Conservation (phyloP, 768 basidiomycete genomes). For the Podaxis sp. region DNA sequence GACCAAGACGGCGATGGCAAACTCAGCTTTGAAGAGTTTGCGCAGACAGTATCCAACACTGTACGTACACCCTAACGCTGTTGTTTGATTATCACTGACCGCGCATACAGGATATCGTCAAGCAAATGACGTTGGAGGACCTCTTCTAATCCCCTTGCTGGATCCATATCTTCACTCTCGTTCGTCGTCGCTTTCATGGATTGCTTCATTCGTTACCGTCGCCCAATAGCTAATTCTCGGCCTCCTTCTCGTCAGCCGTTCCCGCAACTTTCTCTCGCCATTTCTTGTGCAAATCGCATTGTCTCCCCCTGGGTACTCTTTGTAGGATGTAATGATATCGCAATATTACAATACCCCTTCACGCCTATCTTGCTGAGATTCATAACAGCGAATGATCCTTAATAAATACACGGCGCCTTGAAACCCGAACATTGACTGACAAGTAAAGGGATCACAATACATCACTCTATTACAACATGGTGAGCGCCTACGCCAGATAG, state of each 20-base stretch:
- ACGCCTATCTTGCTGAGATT: not conserved
- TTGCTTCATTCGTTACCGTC: not conserved
- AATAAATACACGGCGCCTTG: too few species aligned
- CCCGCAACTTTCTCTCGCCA: not conserved
- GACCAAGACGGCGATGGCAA: conserved; percentile 98
- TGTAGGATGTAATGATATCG: conserved; percentile 12
- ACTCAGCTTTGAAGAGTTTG: conserved; percentile 95
- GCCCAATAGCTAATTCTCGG: not conserved
- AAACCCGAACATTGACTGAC: too few species aligned
- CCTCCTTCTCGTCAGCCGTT: not conserved
- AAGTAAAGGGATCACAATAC: too few species aligned
- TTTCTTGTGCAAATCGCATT: not conserved
- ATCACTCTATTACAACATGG: too few species aligned
- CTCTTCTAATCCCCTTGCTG: conserved; percentile 54
- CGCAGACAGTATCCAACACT: conserved; percentile 95
- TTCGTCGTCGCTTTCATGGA: not conserved
- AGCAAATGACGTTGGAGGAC: conserved; percentile 98
- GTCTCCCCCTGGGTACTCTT: not conserved
- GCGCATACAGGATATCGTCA: conserved; percentile 84
- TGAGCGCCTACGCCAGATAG: too few species aligned
- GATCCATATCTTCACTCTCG: not conserved
- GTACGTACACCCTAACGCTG: conserved; percentile 40
- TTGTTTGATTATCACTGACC: not conserved
- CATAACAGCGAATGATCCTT: too few species aligned
- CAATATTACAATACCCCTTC: conserved; percentile 8